These are phyloP conservation scores for Auriscalpium vulgare DNA, from an alignment of 768 basidiomycete genomes.

Conservation along the genomic window DNA sequence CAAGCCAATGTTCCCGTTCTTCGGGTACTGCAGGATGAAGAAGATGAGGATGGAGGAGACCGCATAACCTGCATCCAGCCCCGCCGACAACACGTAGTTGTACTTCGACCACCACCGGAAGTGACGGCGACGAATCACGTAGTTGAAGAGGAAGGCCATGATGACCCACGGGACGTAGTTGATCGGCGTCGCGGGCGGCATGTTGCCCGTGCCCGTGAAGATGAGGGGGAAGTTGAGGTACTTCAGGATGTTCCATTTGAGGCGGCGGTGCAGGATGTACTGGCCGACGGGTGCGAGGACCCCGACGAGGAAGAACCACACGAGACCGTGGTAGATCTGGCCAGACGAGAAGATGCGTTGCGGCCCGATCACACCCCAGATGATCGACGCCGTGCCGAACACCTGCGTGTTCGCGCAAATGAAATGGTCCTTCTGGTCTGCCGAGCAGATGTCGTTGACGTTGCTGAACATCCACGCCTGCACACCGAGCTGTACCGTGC, in stretches of 20 bases:
- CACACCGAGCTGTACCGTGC: constrained; percentile 66
- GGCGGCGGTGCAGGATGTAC: constrained; percentile 22
- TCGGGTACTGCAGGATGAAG: constrained; percentile 27
- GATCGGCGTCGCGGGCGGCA: constrained; percentile 37
- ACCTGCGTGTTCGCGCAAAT: constrained; percentile 59
- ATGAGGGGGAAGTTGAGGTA: constrained; percentile 51
- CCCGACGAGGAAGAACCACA: constrained; percentile 75
- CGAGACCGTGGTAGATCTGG: constrained; percentile 30
- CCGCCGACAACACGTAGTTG: constrained; percentile 20
- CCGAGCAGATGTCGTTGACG: constrained; percentile 51
- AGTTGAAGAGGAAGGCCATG: constrained; percentile 35
- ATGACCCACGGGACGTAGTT: constrained; percentile 32
- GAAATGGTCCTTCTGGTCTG: constrained; percentile 40
- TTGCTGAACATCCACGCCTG: constrained; percentile 72
- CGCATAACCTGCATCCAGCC: constrained; percentile 11
- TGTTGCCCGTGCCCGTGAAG: constrained; percentile 28
- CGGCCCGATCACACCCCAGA: constrained; percentile 72
- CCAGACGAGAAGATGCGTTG: constrained; percentile 60
- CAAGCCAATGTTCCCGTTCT: constrained; percentile 25
- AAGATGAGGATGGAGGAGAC: constrained; percentile 21
- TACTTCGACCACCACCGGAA: constrained; percentile 26
- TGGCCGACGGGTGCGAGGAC: constrained; percentile 50
- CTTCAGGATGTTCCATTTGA: constrained; percentile 35
- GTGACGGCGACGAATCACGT: constrained; percentile 11
- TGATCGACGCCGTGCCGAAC: constrained; percentile 71